Conservation (phyloP, 495 filamentous ascomycete species). For the Penicillium coprophilum region DNA sequence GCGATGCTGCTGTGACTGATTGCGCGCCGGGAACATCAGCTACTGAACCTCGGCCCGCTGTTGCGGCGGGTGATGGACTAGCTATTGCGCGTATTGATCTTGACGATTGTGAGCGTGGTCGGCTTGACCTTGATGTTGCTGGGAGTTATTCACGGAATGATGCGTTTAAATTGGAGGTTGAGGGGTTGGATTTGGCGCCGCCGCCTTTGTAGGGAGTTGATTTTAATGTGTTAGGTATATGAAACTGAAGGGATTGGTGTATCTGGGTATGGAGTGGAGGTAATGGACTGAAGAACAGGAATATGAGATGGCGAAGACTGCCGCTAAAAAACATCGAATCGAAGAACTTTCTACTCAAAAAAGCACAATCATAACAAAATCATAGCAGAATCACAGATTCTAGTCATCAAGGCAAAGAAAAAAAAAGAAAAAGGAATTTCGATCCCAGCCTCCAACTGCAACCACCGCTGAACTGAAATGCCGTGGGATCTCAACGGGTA, state of each 20-base stretch:
- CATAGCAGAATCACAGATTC: slow-evolving; percentile 9
- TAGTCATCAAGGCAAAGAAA: slow-evolving; percentile 3
- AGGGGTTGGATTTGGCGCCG: slow-evolving; percentile 72
- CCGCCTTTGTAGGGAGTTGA: slow-evolving; percentile 36
- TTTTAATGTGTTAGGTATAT: neutral
- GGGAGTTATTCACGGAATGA: slow-evolving; percentile 83
- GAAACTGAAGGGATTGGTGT: neutral
- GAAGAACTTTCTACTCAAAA: neutral
- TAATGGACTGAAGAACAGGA: neutral
- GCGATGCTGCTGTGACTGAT: slow-evolving; percentile 12
- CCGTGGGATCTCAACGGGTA: slow-evolving; percentile 13
- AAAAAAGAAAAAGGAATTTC: neutral
- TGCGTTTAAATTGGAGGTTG: slow-evolving; percentile 73
- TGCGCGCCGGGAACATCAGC: slow-evolving; percentile 1
- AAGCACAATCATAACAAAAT: neutral
- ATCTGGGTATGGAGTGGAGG: neutral
- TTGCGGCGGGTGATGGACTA: slow-evolving; percentile 33
- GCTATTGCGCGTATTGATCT: slow-evolving; percentile 55
- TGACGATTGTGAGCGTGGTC: slow-evolving; percentile 62
- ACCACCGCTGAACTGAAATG: slow-evolving; percentile 1
- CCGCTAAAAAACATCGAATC: neutral
- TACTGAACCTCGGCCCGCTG: neutral
- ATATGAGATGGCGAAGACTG: slow-evolving; percentile 4
- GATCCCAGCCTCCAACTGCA: neutral
- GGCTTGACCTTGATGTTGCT: slow-evolving; percentile 67